Conservation (phyloP, 2,329 filamentous ascomycete genomes). For the Colletotrichum spaethianum region DNA sequence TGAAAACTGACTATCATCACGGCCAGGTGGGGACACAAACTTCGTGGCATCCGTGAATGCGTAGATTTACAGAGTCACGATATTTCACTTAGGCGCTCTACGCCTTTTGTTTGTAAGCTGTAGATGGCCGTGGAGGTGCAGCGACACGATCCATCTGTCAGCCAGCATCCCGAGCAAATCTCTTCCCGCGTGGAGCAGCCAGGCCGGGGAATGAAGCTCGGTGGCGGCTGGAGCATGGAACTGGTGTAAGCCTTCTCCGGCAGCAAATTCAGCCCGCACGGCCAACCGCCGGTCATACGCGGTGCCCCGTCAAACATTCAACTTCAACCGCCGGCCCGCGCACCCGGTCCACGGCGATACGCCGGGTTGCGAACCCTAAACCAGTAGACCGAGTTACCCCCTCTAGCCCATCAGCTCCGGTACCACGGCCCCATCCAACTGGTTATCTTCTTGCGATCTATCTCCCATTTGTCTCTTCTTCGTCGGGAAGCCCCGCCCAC, state of each 20-base stretch:
- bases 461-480: neutral
- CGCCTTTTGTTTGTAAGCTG: neutral
- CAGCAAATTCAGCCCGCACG: neutral
- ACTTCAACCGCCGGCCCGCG: neutral
- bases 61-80: too few species aligned
- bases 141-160: neutral
- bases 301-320: neutral
- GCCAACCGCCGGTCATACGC: neutral
- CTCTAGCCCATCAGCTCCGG: neutral
- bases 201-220: constrained; percentile 7
- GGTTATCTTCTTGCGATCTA: neutral
- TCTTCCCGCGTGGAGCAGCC: neutral
- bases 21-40: neutral
- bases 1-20: neutral
- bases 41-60: neutral
- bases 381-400: neutral
- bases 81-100: neutral
- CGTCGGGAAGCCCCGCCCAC: neutral
- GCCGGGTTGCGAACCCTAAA: neutral
- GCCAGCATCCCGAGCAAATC: too few species aligned
- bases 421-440: neutral
- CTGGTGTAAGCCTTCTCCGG: neutral
- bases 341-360: neutral
- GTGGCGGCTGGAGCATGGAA: neutral
- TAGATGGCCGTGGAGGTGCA: neutral